Base-by-base conservation (phyloP, 2,329 filamentous ascomycete genomes). In the Cordyceps farinosa region DNA sequence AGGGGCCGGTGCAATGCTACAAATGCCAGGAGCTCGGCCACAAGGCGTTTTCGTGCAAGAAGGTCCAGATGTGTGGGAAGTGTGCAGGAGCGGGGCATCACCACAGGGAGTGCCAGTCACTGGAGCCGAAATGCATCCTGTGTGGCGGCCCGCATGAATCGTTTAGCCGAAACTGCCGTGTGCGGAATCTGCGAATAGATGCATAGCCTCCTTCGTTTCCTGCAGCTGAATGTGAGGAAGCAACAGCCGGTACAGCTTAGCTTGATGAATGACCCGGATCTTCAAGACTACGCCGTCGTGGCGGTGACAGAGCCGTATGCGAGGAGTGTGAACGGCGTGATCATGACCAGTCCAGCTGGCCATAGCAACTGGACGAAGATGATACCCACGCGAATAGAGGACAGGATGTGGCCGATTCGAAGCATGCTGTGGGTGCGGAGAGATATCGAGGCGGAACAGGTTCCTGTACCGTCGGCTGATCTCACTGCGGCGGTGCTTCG, bases 21-120 rank as follows among this genome's bases (percentile, higher is more conserved):
- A 73, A 73, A 42, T 74, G 67, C 62, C 65, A 73, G 65, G 61
- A 71, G 60, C 68, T 72, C 30, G 64, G 67, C n/a, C 64, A 71
- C 52, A 73, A 72, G 59, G 68, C 67, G 22, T 70, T 68, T 60
- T 56, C 71, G 48, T 74, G 65, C 54, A 68, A 65, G 38, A 72
- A 72, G 11, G 42, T 59, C 13, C 64, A 69, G 55, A 45, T 65
- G 4, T 70, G 66, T 40, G 63, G 17, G 9, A 64, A 42, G 44
- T 68, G 64, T 42, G 64, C 66, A 11, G 58, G 51, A 29, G 65
- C 63, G 60, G 66, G 66, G 10, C 67, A 71, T 53, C 64, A 66
- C 38, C 66, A 71, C 48, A 61, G 63, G 44, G 45, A 51, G 11
- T 71, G 65, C 57, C 53, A 48, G 6, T 61, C 65, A 50, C 51